Percentiles rank a stretch among this genome's conserved stretches.
Evolutionary conservation across 805 yeast genomes (phyloP).

Genomic region (Pichia paraexigua): DNA sequence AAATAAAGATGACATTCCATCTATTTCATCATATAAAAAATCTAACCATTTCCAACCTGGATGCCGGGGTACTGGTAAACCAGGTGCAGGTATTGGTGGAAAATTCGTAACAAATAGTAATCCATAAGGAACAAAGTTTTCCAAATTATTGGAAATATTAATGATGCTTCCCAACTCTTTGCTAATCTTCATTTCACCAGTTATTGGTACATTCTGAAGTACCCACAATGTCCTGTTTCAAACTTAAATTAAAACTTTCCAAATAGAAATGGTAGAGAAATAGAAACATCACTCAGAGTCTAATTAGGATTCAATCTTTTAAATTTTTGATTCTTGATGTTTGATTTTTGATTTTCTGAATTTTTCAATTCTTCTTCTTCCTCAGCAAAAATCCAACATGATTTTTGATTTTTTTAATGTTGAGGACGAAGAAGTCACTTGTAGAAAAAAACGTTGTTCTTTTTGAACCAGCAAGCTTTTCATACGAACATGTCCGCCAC

Average conservation of each 20-base stretch:
- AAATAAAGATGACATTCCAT: constrained; percentile 13
- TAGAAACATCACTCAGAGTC: background rate
- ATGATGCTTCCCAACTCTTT: background rate
- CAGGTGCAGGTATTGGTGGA: constrained; percentile 35
- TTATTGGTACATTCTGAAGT: background rate
- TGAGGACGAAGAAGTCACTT: background rate
- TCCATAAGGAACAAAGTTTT: constrained; percentile 40
- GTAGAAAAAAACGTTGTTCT: background rate
- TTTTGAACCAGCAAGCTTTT: background rate
- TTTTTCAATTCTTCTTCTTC: background rate
- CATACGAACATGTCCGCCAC: constrained; percentile 11
- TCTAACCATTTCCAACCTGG: constrained; percentile 55
- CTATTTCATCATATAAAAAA: constrained; percentile 28
- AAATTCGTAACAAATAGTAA: constrained; percentile 34
- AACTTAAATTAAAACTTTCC: no score
- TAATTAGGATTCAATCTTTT: no score
- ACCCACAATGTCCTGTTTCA: background rate
- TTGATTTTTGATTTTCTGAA: background rate
- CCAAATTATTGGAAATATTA: constrained; percentile 32
- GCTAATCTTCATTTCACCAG: background rate
- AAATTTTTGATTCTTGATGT: no score
- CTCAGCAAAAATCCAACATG: background rate
- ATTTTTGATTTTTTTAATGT: background rate
- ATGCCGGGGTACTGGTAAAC: constrained; percentile 25
- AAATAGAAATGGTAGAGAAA: no score